Base-by-base conservation (phyloP, 2,329 filamentous ascomycete species). In the Fusarium protoensiforme region DNA sequence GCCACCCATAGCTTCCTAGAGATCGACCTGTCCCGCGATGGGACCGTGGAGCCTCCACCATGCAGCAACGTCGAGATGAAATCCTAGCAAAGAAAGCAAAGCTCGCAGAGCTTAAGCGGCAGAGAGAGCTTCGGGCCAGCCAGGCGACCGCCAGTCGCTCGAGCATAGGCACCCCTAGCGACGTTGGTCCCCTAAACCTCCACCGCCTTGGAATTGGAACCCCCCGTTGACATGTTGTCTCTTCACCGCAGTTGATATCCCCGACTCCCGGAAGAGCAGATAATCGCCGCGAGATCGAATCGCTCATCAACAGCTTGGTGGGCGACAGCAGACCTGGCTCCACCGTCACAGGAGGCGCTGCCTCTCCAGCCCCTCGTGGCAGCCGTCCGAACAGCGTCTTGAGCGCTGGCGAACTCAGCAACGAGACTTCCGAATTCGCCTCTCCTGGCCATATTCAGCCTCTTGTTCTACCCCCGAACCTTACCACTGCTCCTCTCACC, bases 1-100 rank as follows among this genome's bases (percentile, higher is more conserved):
- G 60, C 67, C 67, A 69, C 68, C 60, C 67, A 73, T 67, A 78
- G 74, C 72, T 78, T 65, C 65, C 71, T 64, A 72, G 51, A 63
- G 56, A 67, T 71, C 67, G 68, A 67, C 67, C 67, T 71, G 78
- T 82, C 83, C 81, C 83, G 85, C 81, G 66, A 89, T 89, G 87
- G 84, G 86, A 83, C 79, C 83, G 78, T 80, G 78, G 78, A 81
- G 77, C 80, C 72, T 80, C 71, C 83, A 85, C 79, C 75, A 92
- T 92, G 87, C 91, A 92, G 85, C 92, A 95, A 88, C 93, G 95
- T 78, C 93, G 94, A 86, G 95, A 98, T 87, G 96, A 99, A 87
- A 98, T 99, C 77, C 87, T 96, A 78, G 95, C 95, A 77, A 99
- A 99, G 86, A 96, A 94, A 87, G 96, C 95, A 72, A 98, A 96